These are phyloP conservation scores for Buxus sempervirens DNA, from an alignment of 164 flowering plant genomes.

Conservation along the genomic window DNA sequence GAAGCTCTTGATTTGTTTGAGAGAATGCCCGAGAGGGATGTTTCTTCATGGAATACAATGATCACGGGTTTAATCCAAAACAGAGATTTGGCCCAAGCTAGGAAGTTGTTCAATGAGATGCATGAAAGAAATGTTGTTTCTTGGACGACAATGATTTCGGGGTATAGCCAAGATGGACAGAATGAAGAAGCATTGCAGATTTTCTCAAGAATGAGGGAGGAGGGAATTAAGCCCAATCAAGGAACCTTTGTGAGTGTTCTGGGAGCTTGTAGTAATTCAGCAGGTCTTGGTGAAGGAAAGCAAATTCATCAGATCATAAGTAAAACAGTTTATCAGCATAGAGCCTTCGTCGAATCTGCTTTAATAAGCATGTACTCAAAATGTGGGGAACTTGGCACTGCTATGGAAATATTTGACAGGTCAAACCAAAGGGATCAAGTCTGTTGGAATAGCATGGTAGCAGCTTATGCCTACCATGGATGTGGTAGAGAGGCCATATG, in stretches of 20 bases:
- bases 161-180: constrained; percentile 3
- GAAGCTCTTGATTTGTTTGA: constrained; percentile 19
- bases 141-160: constrained; percentile 21
- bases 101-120: constrained; percentile 17
- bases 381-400: constrained; percentile 16
- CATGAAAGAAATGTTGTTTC: constrained; percentile 19
- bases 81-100: constrained; percentile 6
- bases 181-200: constrained; percentile 20
- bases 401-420: constrained; percentile 14
- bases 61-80: constrained; percentile 19
- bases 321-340: constrained; percentile 13
- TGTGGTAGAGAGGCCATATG: constrained; percentile 14
- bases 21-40: constrained; percentile 13
- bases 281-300: constrained; percentile 18
- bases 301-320: constrained; percentile 21
- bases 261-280: constrained; percentile 17
- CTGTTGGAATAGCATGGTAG: constrained; percentile 27
- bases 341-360: constrained; percentile 8
- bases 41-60: constrained; percentile 19
- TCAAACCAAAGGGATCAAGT: constrained; percentile 15
- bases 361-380: constrained; percentile 22
- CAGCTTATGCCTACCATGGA: constrained; percentile 25
- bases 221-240: constrained; percentile 15
- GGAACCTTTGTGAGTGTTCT: constrained; percentile 21
- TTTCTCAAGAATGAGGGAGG: constrained; percentile 7